phyloP scores from a whole-genome alignment of 2,329 filamentous ascomycete species.

The Pseudocercospora pini-densiflorae region DNA sequence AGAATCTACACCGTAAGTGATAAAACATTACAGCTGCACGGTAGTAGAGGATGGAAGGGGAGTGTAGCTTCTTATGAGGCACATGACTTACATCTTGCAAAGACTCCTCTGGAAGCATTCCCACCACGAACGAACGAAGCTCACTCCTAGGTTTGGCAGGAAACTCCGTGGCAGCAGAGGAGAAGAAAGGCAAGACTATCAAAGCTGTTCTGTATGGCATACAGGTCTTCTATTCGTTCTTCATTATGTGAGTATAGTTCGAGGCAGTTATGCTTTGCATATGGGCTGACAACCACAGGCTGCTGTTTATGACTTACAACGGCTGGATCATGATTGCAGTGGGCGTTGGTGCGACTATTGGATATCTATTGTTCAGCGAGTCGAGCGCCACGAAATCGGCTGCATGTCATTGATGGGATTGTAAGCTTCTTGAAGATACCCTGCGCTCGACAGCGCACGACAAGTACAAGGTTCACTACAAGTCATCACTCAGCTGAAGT shows the following conservation, averaged over 20 bases:
- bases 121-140: conserved; percentile 56
- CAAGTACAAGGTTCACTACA: too few relatives aligned
- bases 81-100: conserved; percentile 12
- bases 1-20: conserved; percentile 43
- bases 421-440: too few relatives aligned
- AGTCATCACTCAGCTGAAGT: too few relatives aligned
- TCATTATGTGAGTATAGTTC: conserved; percentile 83
- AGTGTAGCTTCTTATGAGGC: conserved; percentile 15
- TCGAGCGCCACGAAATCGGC: conserved; percentile 78
- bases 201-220: conserved; percentile 85
- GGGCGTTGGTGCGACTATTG: conserved; percentile 83
- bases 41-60: neutral
- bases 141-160: conserved; percentile 63
- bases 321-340: conserved; percentile 96
- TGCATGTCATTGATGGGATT: conserved; percentile 75
- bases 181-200: conserved; percentile 72
- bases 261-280: neutral
- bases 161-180: conserved; percentile 47
- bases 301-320: conserved; percentile 99
- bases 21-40: neutral
- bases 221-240: conserved; percentile 98
- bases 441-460: too few relatives aligned
- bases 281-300: conserved; percentile 58
- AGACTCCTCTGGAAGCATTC: conserved; percentile 3
- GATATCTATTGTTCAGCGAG: conserved; percentile 81